phyloP scores from a whole-genome alignment of 148 eudicot species.

The Pouteria glomerata region DNA sequence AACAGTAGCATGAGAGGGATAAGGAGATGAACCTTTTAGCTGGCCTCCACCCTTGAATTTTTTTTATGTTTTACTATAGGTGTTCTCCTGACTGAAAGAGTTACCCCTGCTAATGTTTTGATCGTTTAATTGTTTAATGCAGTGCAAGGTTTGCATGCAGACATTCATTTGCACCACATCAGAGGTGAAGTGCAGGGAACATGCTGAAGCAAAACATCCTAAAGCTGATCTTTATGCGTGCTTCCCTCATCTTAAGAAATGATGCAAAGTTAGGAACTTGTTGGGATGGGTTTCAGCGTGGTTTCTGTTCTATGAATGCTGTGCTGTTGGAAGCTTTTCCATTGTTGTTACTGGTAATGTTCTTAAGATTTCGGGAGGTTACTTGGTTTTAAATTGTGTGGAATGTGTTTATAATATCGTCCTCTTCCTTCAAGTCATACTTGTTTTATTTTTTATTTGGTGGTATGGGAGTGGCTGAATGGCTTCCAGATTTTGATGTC shows the following conservation, averaged over 20 bases:
- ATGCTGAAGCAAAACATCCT: slow-evolving; percentile 93
- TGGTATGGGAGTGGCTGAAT: not conserved
- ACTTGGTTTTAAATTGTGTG: not conserved
- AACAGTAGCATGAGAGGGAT: not conserved
- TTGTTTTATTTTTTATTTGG: not conserved
- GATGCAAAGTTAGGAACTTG: slow-evolving; percentile 11
- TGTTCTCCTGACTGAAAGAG: not conserved
- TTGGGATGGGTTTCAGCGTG: slow-evolving; percentile 8
- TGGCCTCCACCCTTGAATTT: not conserved
- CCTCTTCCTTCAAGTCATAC: not conserved
- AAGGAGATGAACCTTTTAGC: not conserved
- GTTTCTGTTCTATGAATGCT: slow-evolving; percentile 5
- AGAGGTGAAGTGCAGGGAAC: slow-evolving; percentile 89
- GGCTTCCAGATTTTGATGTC: not conserved
- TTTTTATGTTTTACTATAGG: not conserved
- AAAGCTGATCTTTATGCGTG: slow-evolving; percentile 58
- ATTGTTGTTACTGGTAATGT: slow-evolving; percentile 6
- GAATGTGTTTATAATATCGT: slow-evolving; percentile 17
- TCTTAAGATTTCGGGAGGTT: not conserved
- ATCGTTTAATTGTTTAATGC: slow-evolving; percentile 22
- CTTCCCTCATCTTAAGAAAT: slow-evolving; percentile 82
- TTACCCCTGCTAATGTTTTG: not conserved
- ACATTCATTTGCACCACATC: slow-evolving; percentile 92
- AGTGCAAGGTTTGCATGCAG: slow-evolving; percentile 99
- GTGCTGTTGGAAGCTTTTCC: slow-evolving; percentile 20